A percentile compares a stretch with the other conserved stretches of the same genome.
Evolutionary conservation across 805 yeast genomes (phyloP).

Genomic region (Lachancea thermotolerans): DNA sequence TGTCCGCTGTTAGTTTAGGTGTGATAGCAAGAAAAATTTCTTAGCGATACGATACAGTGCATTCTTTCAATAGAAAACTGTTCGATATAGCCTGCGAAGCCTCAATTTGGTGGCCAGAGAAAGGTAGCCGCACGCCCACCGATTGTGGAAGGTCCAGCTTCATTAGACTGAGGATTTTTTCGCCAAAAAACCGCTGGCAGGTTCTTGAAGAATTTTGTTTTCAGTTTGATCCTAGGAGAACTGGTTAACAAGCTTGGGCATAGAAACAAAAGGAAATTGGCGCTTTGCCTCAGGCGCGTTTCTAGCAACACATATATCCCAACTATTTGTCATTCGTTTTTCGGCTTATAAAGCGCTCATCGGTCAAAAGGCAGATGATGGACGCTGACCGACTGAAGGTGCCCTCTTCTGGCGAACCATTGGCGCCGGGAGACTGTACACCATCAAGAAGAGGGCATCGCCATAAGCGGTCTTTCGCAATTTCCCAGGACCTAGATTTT

Average conservation of each 20-base stretch:
- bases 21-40: background rate
- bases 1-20: too few species aligned
- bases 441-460: slow-evolving; percentile 53
- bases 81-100: background rate
- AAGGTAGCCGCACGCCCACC: background rate
- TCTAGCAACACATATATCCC: background rate
- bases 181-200: background rate
- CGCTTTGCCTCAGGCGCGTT: background rate
- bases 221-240: too few species aligned
- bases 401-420: background rate
- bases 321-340: slow-evolving; percentile 5
- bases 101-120: background rate
- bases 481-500: slow-evolving; percentile 76
- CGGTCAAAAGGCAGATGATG: background rate
- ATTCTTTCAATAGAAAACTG: background rate
- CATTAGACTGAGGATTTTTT: background rate
- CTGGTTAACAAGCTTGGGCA: too few species aligned
- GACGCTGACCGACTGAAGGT: slow-evolving; percentile 5
- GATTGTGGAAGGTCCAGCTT: background rate
- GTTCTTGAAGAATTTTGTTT: background rate
- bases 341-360: background rate
- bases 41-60: background rate
- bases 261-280: too few species aligned
- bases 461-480: slow-evolving; percentile 82
- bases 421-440: slow-evolving; percentile 10